Conservation (phyloP, 2,329 filamentous ascomycete species). For the Apiospora koreana region DNA sequence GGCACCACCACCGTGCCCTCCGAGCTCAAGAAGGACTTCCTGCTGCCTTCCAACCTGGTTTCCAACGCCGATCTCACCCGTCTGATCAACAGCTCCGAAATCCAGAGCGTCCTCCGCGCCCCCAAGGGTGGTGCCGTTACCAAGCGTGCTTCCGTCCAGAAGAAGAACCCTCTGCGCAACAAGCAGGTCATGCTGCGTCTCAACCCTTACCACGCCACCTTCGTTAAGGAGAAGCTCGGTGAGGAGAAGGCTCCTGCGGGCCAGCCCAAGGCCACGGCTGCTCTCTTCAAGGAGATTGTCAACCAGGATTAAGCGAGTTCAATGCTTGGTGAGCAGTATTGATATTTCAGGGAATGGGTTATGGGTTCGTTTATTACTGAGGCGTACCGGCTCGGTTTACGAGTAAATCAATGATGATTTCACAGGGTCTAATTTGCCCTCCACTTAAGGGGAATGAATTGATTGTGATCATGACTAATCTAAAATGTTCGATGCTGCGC, state of each 20-base stretch:
- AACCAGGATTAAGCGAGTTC: constrained; percentile 32
- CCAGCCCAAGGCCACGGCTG: constrained; percentile 53
- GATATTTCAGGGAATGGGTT: constrained; percentile 25
- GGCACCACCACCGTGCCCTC: constrained; percentile 88
- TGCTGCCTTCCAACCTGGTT: constrained; percentile 89
- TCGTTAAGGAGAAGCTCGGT: constrained; percentile 83
- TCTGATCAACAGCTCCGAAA: constrained; percentile 98
- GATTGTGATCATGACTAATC: constrained; percentile 8
- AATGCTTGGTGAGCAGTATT: constrained; percentile 36
- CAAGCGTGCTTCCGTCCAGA: constrained; percentile 90
- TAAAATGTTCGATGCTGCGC: neutral
- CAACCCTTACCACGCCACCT: constrained; percentile 95
- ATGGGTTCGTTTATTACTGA: constrained; percentile 25
- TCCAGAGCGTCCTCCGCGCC: constrained; percentile 91
- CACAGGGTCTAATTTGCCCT: constrained; percentile 22
- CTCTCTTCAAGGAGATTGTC: constrained; percentile 31
- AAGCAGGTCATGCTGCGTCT: constrained; percentile 98
- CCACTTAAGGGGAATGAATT: constrained; percentile 8
- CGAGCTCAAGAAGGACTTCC: constrained; percentile 98
- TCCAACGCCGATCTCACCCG: constrained; percentile 93
- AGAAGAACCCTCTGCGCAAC: constrained; percentile 99
- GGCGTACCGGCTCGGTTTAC: constrained; percentile 37
- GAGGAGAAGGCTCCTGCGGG: constrained; percentile 63
- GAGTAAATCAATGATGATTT: constrained; percentile 33
- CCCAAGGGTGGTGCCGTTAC: constrained; percentile 88